Base-by-base conservation (phyloP, 768 basidiomycete genomes). In the Tulasnella sp. region DNA sequence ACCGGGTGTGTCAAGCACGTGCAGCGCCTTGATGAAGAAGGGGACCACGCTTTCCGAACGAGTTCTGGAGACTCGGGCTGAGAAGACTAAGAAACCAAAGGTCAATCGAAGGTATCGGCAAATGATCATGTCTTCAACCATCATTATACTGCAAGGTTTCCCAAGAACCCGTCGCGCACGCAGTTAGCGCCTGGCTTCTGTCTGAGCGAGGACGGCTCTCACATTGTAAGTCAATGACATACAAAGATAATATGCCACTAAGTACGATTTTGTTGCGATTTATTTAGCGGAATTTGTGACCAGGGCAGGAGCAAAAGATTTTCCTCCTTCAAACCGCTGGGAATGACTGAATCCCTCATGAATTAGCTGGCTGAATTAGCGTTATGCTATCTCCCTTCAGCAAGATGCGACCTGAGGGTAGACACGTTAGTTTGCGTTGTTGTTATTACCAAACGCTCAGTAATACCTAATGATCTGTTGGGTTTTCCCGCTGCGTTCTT, bases 351-450 rank as follows among this genome's bases (percentile, higher is more conserved):
- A n/a, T 64, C 19, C 37, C 19, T 35, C 29, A 62, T 36, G 47
- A 71, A n/a, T 29, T 19, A 34, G 70, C 74, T 29, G 80, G 91
- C 79, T 96, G 94, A 79, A 98, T 96, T 69, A 95, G 87, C n/a
- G 96, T 98, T 78, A 98, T 98, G 79, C 95, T 97, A 79, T 98
- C 96, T 73, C 96, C 96, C 81, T 98, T 98, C 75, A 98, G 84
- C 76, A 98, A 84, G 80, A 98, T 93, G 72, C 96, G 92, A 22
- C 96, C 96, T 98, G 77, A 29, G 16, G 8, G 17, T 44, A 26
- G 2, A 7, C 19, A 17, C 74, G 22, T 69, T 29, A 67, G 29
- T 65, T 34, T 52, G 17, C 26, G 16, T 6, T 14, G 47, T 11
- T 26, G 16, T 9, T 6, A 8, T n/a, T 16, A 41, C 5, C 76